Evolutionary conservation across 495 filamentous ascomycete genomes (phyloP), one percentile per base, ranked within the genome.

Genomic region (Penicillium waksmanii): DNA sequence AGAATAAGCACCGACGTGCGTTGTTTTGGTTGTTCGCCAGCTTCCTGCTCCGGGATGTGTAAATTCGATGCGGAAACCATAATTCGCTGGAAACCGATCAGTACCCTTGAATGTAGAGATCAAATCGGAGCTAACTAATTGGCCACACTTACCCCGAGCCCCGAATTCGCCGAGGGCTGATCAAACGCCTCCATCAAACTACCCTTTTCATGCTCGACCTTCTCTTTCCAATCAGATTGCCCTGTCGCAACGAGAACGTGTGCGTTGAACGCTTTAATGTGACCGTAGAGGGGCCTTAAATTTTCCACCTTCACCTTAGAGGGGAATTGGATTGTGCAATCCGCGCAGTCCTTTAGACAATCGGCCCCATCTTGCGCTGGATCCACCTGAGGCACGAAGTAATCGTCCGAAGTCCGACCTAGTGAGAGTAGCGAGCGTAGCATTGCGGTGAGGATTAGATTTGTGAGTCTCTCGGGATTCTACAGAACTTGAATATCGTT

Each of bases 51-150:
- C 38, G 85, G 86, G 19, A 85, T n/a, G 31, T 65, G 84, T 53
- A 98, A 89, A 74, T 97, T 94, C 51, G 91, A 96, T 35, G 95
- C 94, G 1, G 92, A 96, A 55, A 98, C 83, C 89, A 95, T 96
- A 53, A 96, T 80, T 56, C 81, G 83, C 91, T 96, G 35, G 5
- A 17, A 44, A 5, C 9, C 3, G 13, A 44, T 44, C 7, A 18
- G 42, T 19, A 43, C 3, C 1, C 1, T 3, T n/a, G 12, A 43
- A 18, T 44, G 2, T 2, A 17, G n/a, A 19, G 2, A 44, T n/a
- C n/a, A 44, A 53, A 23, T 18, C 17, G 3, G 40, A 4, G 12
- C 47, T n/a, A 17, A 18, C 5, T 19, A 21, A 46, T 46, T 19
- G 15, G 13, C 5, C 47, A 11, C 58, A 81, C 85, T 61, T 81